Percentiles rank a stretch among this genome's conserved stretches.
phyloP scores from a whole-genome alignment of 257 asterid species.

The Apocynum venetum region DNA sequence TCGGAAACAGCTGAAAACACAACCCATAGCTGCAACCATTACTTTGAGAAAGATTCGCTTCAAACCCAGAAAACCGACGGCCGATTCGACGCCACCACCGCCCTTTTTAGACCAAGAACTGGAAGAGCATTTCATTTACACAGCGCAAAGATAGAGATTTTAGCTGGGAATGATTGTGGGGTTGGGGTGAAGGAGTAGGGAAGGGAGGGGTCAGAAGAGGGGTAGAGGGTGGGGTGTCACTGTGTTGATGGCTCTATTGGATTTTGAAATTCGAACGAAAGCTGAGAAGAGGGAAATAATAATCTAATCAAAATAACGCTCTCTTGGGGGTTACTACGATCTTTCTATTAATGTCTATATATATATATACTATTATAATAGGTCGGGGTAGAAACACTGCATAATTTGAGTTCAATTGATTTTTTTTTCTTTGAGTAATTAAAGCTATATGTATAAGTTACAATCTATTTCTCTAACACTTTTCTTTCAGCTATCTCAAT shows the following conservation, averaged over 20 bases:
- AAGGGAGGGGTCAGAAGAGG: conserved; percentile 2
- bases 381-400: too few species aligned
- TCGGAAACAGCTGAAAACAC: conserved; percentile 66
- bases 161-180: not conserved
- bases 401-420: too few species aligned
- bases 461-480: too few species aligned
- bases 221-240: conserved; percentile 28
- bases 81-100: not conserved
- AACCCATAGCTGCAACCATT: conserved; percentile 52
- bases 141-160: not conserved
- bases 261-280: conserved; percentile 58
- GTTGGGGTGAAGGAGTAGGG: not conserved
- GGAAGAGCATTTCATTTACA: conserved; percentile 19
- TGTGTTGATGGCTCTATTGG: conserved; percentile 42
- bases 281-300: conserved; percentile 35
- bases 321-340: not conserved
- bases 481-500: too few species aligned
- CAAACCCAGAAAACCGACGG: conserved; percentile 1
- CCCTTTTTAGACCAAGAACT: conserved; percentile 10
- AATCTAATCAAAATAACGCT: not conserved
- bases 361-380: too few species aligned
- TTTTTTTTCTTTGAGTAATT: too few species aligned
- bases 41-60: conserved; percentile 6
- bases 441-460: too few species aligned
- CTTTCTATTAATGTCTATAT: too few species aligned